A percentile compares a stretch with the other conserved stretches of the same genome.
phyloP scores from a whole-genome alignment of 2,329 filamentous ascomycete species.

The Fusarium tricinctum region DNA sequence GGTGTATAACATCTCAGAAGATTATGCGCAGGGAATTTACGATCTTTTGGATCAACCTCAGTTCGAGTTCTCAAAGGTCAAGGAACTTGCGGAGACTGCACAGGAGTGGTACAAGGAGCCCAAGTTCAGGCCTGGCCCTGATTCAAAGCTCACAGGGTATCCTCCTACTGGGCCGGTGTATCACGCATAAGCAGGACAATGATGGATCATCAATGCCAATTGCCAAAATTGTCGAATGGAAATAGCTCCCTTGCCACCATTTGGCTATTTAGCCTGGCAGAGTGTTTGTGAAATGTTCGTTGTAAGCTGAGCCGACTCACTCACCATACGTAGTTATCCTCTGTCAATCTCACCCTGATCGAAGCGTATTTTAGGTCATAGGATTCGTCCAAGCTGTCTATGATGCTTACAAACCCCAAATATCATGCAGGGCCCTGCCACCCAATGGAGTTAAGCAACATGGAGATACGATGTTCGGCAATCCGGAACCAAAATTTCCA shows the following conservation, averaged over 20 bases:
- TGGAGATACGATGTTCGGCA: background rate
- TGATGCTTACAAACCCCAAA: conserved; percentile 16
- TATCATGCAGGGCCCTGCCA: background rate
- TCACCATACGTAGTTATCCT: background rate
- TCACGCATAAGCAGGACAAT: background rate
- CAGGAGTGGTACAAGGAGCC: conserved; percentile 20
- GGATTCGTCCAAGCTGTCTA: background rate
- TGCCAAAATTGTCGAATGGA: background rate
- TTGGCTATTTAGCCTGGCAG: background rate
- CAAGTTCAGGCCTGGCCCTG: conserved; percentile 2
- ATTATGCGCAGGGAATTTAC: conserved; percentile 9
- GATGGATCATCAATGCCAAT: rapidly evolving
- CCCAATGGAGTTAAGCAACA: conserved; percentile 21
- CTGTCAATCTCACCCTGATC: background rate
- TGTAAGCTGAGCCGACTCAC: background rate
- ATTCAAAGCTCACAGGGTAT: background rate
- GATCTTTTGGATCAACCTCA: background rate
- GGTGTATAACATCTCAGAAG: conserved; percentile 10
- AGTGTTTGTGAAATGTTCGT: background rate
- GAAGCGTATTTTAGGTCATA: background rate
- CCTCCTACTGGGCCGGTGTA: background rate
- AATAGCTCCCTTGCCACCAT: background rate
- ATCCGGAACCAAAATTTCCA: background rate
- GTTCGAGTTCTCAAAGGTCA: conserved; percentile 6
- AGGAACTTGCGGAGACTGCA: conserved; percentile 11